Evolutionary conservation across 2,329 filamentous ascomycete genomes (phyloP), one percentile per base, ranked within the genome.

Genomic region (Scortechinia acanthostroma): DNA sequence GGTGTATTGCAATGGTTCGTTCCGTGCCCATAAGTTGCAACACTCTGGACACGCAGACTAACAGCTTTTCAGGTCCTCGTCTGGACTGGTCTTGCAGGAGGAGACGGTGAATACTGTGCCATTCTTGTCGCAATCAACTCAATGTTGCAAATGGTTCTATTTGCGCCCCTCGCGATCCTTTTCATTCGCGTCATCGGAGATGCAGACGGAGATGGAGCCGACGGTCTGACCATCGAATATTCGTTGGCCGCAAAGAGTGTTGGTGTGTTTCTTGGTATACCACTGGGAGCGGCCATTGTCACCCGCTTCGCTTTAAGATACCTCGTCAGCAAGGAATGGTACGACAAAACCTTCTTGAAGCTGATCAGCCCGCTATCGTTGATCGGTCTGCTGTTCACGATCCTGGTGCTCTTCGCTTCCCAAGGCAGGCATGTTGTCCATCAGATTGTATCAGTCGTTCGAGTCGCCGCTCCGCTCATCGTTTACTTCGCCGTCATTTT

Each of bases 1-100:
- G 80, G 37, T 84, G 80, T 54, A 83, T 83, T 52, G 80, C 79
- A 13, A 83, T 83, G 80, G 77, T 77, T 56, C 46, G 59, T 52
- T 33, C n/a, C 13, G 5, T 42, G 22, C 35, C 21, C 21, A 23
- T 19, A 5, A 20, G 6, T 19, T 35, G 30, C 5, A 16, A 42
- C 13, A 37, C 21, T 42, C 3, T 40, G 10, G 13, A 15, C 6
- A 40, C 17, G 20, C 17, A 40, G 10, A n/a, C n/a, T n/a, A n/a
- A n/a, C n/a, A n/a, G n/a, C n/a, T n/a, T n/a, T n/a, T 13, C 42
- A 74, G 70, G 70, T 78, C 3, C 63, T 84, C 6, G 77, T 84
- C 47, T 83, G 78, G 79, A 83, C 76, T 0, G 74, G 74, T 6
- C 65, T 83, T 1, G 77, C 79, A 3, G 71, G 71, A 1, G 80